Evolutionary conservation across 768 basidiomycete genomes (phyloP), one percentile per base, ranked within the genome.

Genomic region (Collybia mongolica): DNA sequence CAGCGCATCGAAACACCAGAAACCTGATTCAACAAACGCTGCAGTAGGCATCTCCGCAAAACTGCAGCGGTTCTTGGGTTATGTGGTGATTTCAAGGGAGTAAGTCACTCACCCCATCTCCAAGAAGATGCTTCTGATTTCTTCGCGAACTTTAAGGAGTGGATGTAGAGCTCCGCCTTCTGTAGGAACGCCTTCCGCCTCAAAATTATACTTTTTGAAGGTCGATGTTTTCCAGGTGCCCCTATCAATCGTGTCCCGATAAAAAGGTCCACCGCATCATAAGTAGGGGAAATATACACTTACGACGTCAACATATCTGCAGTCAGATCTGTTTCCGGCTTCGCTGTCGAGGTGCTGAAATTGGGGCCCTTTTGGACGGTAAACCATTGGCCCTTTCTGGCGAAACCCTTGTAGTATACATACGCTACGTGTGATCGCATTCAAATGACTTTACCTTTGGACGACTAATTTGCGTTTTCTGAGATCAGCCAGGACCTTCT

Each of bases 161-260:
- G 97, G 97, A 68, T 98, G 97, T 24, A 98, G 75, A 12, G 95
- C 93, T 36, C 97, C 97, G 24, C 94, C 93, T 35, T 82, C 81
- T 2, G 94, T 86, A 7, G 88, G 90, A 23, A 86, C 82, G 46
- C 97, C 97, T 55, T 94, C 94, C 0, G 97, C 95, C 58, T 96
- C 94, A 60, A 98, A 98, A 71, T 99, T 99, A 72, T 98, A 99
- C 67, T 95, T 94, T 67, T 99, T 99, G 81, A 91, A 99, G 7
- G 78, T 80, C 1, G 96, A 81, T 0, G 84, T 86, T 69, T 97
- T 95, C 97, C 97, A 98, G 15, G 90, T 73, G 6, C 95, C 97
- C 35, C 96, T 98, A 60, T 5, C 42, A 40, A 17, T 14, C 32
- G 19, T 23, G 11, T 17, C 46, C 57, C 49, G 55, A 53, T 39